These are phyloP conservation scores for Septoria petroselini DNA, from an alignment of 2,329 filamentous ascomycete genomes.

Conservation along the genomic window DNA sequence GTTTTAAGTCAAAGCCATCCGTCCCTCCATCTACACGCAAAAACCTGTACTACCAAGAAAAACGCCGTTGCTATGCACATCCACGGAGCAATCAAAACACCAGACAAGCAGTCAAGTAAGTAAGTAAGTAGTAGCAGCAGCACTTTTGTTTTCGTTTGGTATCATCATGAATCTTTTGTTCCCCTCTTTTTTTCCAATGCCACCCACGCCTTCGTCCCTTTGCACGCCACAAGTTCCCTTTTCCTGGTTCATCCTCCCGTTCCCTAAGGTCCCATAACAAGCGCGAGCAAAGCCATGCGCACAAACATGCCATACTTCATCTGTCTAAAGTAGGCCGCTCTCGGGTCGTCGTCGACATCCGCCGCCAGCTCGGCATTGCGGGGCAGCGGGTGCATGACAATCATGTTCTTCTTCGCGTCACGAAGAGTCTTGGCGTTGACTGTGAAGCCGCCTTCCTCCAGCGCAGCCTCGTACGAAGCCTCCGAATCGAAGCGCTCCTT, in stretches of 20 bases:
- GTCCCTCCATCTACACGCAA: no score
- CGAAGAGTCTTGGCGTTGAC: conserved; percentile 88
- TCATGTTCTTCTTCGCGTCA: conserved; percentile 86
- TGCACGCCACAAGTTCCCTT: no score
- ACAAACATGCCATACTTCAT: conserved; percentile 98
- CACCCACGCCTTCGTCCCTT: no score
- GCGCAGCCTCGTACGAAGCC: conserved; percentile 79
- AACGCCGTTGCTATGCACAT: neutral
- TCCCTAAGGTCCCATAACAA: conserved; percentile 73
- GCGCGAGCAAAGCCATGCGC: conserved; percentile 92
- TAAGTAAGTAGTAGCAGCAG: no score
- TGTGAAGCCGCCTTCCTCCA: conserved; percentile 69
- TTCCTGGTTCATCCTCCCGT: no score
- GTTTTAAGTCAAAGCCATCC: no score
- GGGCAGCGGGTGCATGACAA: conserved; percentile 92
- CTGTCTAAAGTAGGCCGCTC: conserved; percentile 98
- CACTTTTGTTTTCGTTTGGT: conserved; percentile 1
- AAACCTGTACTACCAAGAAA: neutral
- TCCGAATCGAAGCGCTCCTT: conserved; percentile 88
- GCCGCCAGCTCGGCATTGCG: conserved; percentile 89
- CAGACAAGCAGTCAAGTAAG: no score
- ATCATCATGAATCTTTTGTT: neutral
- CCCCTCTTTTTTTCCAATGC: neutral
- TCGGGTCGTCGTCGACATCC: conserved; percentile 95
- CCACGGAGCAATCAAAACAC: neutral